Percentiles rank a stretch among this genome's conserved stretches.
Evolutionary conservation across 345 rosid genomes (phyloP).

Genomic region (Turritis glabra): DNA sequence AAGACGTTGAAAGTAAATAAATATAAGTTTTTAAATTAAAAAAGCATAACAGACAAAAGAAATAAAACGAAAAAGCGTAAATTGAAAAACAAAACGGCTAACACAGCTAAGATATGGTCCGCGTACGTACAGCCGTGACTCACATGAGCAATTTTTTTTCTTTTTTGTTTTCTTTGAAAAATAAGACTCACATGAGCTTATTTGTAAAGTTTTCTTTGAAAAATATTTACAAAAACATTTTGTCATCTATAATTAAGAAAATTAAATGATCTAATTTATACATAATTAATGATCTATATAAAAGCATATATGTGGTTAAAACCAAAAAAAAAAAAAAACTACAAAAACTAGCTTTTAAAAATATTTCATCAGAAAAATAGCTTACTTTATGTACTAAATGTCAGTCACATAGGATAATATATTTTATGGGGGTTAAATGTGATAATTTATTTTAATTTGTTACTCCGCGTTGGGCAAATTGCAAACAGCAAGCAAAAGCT

Average conservation of each 20-base stretch:
- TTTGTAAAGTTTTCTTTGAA: slow-evolving; percentile 20
- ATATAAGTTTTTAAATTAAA: neutral
- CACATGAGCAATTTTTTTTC: too few species aligned
- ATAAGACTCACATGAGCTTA: slow-evolving; percentile 18
- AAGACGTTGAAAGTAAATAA: neutral
- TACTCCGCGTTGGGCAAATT: slow-evolving; percentile 38
- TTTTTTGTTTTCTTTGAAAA: too few species aligned
- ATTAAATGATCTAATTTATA: too few species aligned
- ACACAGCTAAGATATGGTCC: slow-evolving; percentile 22
- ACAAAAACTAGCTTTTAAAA: neutral
- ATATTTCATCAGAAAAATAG: neutral
- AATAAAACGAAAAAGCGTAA: neutral
- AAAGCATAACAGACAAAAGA: slow-evolving; percentile 10
- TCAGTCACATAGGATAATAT: slow-evolving; percentile 20
- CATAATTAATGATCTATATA: neutral
- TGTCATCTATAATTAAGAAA: too few species aligned
- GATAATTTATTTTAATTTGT: slow-evolving; percentile 12
- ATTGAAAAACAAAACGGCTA: slow-evolving; percentile 25
- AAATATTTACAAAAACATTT: too few species aligned
- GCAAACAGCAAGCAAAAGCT: slow-evolving; percentile 33
- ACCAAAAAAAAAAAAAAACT: too few species aligned
- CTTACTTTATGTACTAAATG: slow-evolving; percentile 19
- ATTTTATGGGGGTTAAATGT: neutral
- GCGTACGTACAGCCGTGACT: slow-evolving; percentile 20
- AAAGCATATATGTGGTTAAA: too few species aligned